These are phyloP conservation scores for Acacia crassicarpa DNA, from an alignment of 306 rosid species.

Conservation along the genomic window DNA sequence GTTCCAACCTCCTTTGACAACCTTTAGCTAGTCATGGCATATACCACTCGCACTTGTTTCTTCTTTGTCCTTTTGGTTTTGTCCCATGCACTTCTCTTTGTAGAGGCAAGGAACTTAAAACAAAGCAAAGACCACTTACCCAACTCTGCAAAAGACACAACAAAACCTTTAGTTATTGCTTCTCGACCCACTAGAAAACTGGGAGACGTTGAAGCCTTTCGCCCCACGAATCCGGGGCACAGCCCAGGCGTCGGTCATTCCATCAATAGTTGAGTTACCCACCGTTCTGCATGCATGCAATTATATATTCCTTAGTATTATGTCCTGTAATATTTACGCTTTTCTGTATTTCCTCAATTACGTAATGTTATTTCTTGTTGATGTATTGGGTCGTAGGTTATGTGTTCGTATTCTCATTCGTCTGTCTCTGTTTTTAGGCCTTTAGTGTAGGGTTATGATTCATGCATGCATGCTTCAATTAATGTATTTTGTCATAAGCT, in stretches of 20 bases:
- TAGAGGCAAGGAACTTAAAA: conserved; percentile 55
- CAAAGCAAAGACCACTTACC: conserved; percentile 16
- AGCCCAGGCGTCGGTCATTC: conserved; percentile 90
- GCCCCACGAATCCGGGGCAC: conserved; percentile 76
- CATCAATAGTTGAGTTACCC: conserved; percentile 31
- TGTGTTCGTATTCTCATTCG: neutral
- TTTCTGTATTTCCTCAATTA: neutral
- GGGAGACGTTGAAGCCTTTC: conserved; percentile 54
- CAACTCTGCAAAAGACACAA: neutral
- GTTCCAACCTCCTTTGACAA: neutral
- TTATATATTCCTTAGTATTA: neutral
- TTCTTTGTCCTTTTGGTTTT: conserved; percentile 49
- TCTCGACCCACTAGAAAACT: conserved; percentile 18
- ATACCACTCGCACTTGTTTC: conserved; percentile 39
- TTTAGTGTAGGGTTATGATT: neutral
- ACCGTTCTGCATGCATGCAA: neutral
- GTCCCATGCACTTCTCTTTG: conserved; percentile 41
- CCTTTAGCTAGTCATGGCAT: conserved; percentile 48
- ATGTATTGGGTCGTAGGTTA: neutral
- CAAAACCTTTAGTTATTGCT: neutral
- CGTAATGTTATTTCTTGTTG: neutral
- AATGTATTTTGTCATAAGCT: neutral
- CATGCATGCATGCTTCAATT: conserved; percentile 26
- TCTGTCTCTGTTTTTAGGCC: neutral
- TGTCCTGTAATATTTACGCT: neutral